Conservation (phyloP, 225 moss, liverwort and hornwort species). For the Ulota crispa region DNA sequence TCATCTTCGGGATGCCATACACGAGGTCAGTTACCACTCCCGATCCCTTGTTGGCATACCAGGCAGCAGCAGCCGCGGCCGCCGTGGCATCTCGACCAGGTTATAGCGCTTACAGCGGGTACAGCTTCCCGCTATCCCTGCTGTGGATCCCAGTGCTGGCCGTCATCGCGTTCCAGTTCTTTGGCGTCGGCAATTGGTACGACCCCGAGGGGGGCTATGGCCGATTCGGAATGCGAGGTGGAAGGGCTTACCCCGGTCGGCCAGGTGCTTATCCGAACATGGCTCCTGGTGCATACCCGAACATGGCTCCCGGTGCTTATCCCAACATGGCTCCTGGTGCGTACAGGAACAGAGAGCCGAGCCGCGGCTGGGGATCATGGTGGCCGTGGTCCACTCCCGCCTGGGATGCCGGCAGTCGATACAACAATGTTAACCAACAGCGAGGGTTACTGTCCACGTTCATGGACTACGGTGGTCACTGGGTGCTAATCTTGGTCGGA, state of each 20-base stretch:
- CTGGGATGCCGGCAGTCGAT: slow-evolving; percentile 45
- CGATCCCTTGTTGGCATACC: slow-evolving; percentile 47
- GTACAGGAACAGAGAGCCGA: slow-evolving; percentile 28
- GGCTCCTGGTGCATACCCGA: slow-evolving; percentile 33
- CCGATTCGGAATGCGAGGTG: slow-evolving; percentile 31
- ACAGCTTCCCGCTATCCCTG: slow-evolving; percentile 46
- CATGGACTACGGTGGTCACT: slow-evolving; percentile 66
- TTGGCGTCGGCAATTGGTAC: slow-evolving; percentile 47
- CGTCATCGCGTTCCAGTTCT: slow-evolving; percentile 49
- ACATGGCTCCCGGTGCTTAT: slow-evolving; percentile 25
- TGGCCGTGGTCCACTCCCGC: slow-evolving; percentile 52
- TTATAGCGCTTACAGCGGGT: background rate
- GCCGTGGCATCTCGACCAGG: slow-evolving; percentile 16
- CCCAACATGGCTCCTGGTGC: slow-evolving; percentile 31
- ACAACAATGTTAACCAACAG: slow-evolving; percentile 40
- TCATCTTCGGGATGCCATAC: slow-evolving; percentile 54
- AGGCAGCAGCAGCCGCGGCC: slow-evolving; percentile 38
- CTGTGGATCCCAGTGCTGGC: slow-evolving; percentile 55
- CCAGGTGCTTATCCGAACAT: slow-evolving; percentile 31
- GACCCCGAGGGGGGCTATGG: slow-evolving; percentile 33
- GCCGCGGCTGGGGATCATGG: slow-evolving; percentile 50
- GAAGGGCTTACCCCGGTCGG: slow-evolving; percentile 16
- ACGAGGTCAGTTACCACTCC: slow-evolving; percentile 28
- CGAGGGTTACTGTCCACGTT: slow-evolving; percentile 44
- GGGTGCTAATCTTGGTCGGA: slow-evolving; percentile 59